These are phyloP conservation scores for Acer saccharum DNA, from an alignment of 345 rosid species.

Conservation along the genomic window DNA sequence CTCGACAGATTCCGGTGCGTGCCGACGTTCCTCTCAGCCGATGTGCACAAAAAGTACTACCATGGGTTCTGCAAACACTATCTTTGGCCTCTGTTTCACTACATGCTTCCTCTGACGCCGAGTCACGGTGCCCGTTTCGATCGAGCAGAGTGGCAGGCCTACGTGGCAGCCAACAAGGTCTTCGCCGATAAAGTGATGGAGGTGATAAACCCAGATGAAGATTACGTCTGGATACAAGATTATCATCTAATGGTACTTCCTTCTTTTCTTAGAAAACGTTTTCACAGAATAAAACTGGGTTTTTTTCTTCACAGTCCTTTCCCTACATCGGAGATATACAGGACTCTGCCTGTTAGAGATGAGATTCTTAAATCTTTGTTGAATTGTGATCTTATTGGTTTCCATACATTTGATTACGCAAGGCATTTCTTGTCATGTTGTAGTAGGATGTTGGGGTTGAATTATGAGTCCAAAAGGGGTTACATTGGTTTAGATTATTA, in stretches of 20 bases:
- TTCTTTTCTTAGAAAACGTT: slow-evolving; percentile 60
- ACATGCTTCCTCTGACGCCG: slow-evolving; percentile 58
- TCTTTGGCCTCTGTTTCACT: slow-evolving; percentile 87
- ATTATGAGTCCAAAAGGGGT: slow-evolving; percentile 79
- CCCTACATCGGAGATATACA: slow-evolving; percentile 76
- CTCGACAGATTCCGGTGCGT: slow-evolving; percentile 58
- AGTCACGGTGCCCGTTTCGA: slow-evolving; percentile 57
- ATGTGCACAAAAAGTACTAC: slow-evolving; percentile 53
- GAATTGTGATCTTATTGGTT: slow-evolving; percentile 84
- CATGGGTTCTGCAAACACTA: slow-evolving; percentile 91
- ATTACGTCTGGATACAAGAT: slow-evolving; percentile 83
- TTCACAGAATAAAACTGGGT: slow-evolving; percentile 59
- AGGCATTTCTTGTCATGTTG: slow-evolving; percentile 87
- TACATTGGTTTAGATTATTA: slow-evolving; percentile 79
- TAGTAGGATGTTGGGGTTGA: slow-evolving; percentile 77
- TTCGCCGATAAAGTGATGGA: slow-evolving; percentile 72
- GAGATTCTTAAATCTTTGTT: slow-evolving; percentile 68
- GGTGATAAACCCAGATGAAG: slow-evolving; percentile 64
- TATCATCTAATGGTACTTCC: slow-evolving; percentile 87
- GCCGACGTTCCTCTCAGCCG: slow-evolving; percentile 68
- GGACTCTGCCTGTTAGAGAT: slow-evolving; percentile 69
- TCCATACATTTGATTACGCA: slow-evolving; percentile 87
- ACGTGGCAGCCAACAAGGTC: slow-evolving; percentile 56
- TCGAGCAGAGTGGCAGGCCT: slow-evolving; percentile 62
- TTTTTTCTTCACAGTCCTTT: slow-evolving; percentile 74